Base-by-base conservation (phyloP, 1,139 yeast species). In the Saccharomyces hybrid region DNA sequence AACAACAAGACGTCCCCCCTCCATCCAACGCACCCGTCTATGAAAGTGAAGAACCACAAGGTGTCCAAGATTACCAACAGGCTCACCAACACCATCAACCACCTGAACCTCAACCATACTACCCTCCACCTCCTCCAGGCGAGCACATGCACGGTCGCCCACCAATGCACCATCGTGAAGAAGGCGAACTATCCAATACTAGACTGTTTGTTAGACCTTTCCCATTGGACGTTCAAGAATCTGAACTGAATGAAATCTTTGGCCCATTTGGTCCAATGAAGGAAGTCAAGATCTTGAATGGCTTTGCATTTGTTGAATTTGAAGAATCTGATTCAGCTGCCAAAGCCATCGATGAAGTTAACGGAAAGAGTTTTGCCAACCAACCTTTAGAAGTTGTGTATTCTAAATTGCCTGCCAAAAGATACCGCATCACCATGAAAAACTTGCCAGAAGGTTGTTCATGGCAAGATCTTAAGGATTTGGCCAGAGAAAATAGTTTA, bases 381-480 rank as follows among this genome's bases (percentile, higher is more conserved):
- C 85, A 81, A 67, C 78, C 80, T 53, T 75, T 85, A 63, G 83
- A 79, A 64, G 80, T 85, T 57, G 88, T 84, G 69, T 82, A 76
- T 66, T 89, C 91, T 52, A 83, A 81, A 70, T 80, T 82, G 66
- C 84, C 78, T 60, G 73, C 84, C 63, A 88, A 88, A 65, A 84
- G 85, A 73, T 82, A 73, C 74, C 82, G 95, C 76, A 82, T 84
- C 56, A 80, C 83, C 67, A 80, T 86, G 42, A 72, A 80, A 61
- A 82, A 82, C 71, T 76, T 86, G 65, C 90, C 90, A 62, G 86
- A 83, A 63, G 84, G 84, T 59, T 79, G 88, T 55, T 84, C 89
- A 53, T 86, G 95, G 95, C 93, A 86, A 77, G 91, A 85, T 67
- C 79, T 86, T 68, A 86, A 86, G 73, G 95, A 86, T 73, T 82